These are phyloP conservation scores for Neurospora sp. DNA, from an alignment of 495 filamentous ascomycete genomes.

Conservation along the genomic window DNA sequence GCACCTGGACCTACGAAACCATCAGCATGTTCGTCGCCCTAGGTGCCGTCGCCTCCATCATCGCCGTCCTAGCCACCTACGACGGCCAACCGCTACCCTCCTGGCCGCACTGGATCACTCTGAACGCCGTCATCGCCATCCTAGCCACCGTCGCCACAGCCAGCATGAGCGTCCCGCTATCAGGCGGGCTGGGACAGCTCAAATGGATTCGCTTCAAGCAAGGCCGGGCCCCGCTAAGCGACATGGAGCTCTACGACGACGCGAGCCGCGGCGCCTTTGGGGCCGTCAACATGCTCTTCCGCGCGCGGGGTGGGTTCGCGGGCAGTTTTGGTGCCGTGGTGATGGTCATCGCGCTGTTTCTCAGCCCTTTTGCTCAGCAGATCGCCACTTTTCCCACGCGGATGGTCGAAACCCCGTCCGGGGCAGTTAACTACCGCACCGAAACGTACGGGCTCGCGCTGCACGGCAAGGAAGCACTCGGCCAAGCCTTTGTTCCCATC, in stretches of 20 bases:
- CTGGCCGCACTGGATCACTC: constrained; percentile 28
- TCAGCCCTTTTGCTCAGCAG: constrained; percentile 18
- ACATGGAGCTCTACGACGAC: constrained; percentile 36
- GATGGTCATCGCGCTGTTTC: constrained; percentile 28
- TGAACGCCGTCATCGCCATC: constrained; percentile 10
- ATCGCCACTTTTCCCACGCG: constrained; percentile 12
- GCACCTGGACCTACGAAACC: constrained; percentile 15
- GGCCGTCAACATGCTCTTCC: constrained; percentile 24
- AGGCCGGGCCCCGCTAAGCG: constrained; percentile 26
- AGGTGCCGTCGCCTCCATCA: constrained; percentile 20
- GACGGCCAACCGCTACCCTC: constrained; percentile 29
- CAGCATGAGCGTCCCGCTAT: constrained; percentile 29
- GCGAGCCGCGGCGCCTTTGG: constrained; percentile 35
- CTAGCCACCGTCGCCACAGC: constrained; percentile 9
- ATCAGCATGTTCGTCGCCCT: constrained; percentile 9
- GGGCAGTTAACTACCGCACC: constrained; percentile 5
- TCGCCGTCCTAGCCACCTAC: constrained; percentile 28
- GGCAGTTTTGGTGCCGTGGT: constrained; percentile 32
- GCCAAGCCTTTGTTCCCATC: constrained; percentile 18
- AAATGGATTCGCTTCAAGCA: constrained; percentile 40
- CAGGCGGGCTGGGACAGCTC: constrained; percentile 31
- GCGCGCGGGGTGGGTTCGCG: constrained; percentile 14
- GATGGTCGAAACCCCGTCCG: not conserved
- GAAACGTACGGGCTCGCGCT: not conserved
- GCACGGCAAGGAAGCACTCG: not conserved